phyloP scores from a whole-genome alignment of 805 yeast genomes.

The Saturnispora hagleri region DNA sequence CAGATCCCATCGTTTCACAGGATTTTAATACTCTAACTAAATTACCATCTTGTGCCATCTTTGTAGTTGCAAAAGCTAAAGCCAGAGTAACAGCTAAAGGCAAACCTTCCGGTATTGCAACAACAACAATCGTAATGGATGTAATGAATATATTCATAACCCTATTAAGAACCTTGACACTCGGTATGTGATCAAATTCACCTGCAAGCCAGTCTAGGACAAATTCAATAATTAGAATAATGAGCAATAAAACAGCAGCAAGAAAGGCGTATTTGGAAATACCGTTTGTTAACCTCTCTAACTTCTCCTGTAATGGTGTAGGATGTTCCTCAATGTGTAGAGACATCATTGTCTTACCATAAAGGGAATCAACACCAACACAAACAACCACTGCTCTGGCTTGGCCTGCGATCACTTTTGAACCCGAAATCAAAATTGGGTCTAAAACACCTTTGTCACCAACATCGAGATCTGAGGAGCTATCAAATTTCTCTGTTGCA shows the following conservation, averaged over 20 bases:
- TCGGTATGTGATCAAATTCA: conserved; percentile 31
- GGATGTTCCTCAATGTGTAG: conserved; percentile 73
- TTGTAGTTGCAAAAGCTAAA: conserved; percentile 92
- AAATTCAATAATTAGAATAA: conserved; percentile 71
- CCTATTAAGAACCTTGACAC: conserved; percentile 74
- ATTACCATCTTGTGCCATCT: conserved; percentile 96
- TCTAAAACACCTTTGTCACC: conserved; percentile 45
- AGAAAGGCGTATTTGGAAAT: conserved; percentile 90
- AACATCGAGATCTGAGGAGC: conserved; percentile 23
- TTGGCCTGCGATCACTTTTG: conserved; percentile 77
- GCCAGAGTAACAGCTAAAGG: conserved; percentile 97
- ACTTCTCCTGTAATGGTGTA: conserved; percentile 83
- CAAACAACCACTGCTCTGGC: conserved; percentile 84
- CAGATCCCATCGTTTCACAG: conserved; percentile 99
- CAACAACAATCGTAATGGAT: conserved; percentile 87
- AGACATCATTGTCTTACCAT: conserved; percentile 85
- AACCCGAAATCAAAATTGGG: conserved; percentile 84
- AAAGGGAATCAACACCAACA: conserved; percentile 81
- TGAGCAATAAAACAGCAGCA: conserved; percentile 74
- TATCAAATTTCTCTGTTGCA: conserved; percentile 27
- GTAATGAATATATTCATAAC: conserved; percentile 83
- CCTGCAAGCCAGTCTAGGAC: conserved; percentile 8
- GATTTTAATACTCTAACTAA: conserved; percentile 87
- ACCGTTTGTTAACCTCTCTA: conserved; percentile 78
- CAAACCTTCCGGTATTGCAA: conserved; percentile 98